Percentiles rank a stretch among this genome's conserved stretches.
phyloP scores from a whole-genome alignment of 176 grass and related monocot species.

The Oryza officinalis region DNA sequence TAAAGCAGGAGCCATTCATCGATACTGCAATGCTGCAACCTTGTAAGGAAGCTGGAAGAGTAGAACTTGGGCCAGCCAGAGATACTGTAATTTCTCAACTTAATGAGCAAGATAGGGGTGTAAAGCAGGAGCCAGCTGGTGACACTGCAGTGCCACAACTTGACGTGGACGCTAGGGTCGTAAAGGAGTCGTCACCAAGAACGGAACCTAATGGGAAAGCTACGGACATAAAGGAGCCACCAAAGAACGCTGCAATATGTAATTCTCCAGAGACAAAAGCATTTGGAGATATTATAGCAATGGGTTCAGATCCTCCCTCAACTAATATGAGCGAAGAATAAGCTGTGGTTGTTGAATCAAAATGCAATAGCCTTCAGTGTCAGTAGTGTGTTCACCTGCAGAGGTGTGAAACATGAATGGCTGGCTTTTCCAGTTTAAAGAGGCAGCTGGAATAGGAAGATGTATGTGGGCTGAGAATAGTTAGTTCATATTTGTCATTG shows the following conservation, averaged over 20 bases:
- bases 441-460: conserved; percentile 3
- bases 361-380: not conserved
- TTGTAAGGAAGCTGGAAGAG: not conserved
- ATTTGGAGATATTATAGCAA: not conserved
- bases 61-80: conserved; percentile 7
- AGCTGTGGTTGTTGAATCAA: conserved; percentile 19
- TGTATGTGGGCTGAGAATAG: not conserved
- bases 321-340: not conserved
- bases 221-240: not conserved
- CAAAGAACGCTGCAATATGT: not conserved
- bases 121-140: not conserved
- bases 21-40: not conserved
- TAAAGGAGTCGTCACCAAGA: not conserved
- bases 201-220: conserved; percentile 9
- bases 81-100: not conserved
- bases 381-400: no score
- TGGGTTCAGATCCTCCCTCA: not conserved
- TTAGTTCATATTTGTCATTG: conserved; percentile 2
- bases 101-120: conserved; percentile 7
- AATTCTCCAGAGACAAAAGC: conserved; percentile 9
- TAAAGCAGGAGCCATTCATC: conserved; percentile 13
- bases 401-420: no score
- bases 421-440: not conserved
- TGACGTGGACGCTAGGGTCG: not conserved
- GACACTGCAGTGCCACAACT: not conserved